Base-by-base conservation (phyloP, 495 filamentous ascomycete species). In the Aspergillus hancockii region DNA sequence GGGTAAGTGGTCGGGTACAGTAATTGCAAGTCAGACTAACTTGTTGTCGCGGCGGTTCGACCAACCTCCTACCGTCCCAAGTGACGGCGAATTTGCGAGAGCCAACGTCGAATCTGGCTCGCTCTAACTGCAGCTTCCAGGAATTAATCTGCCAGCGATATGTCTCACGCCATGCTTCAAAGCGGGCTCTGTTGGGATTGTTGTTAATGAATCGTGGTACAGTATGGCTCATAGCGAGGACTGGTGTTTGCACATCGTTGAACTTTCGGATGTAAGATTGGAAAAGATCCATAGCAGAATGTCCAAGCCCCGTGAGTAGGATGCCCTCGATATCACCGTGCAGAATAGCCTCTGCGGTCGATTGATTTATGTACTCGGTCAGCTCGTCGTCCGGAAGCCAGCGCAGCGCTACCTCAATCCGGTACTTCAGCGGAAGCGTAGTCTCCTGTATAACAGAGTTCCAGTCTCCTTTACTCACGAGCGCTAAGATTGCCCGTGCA, bases 391-490 rank as follows among this genome's bases (percentile, higher is more conserved):
- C 94, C 12, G 84, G 75, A 34, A 98, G 83, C 78, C 93, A 90
- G 60, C 90, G 85, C 28, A 98, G 75, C 0, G 95, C 94, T 10
- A 97, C 87, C 28, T 88, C 90, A 38, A 95, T 81, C 13, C 95
- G 90, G 61, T 97, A 91, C 43, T 84, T 84, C 14, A 98, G 81
- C 0, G 94, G 91, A 0, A 98, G 81, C 31, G 91, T 91, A 4
- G 80, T 78, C 68, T 97, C 92, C 52, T 90, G 82, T 55, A 90
- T 84, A 21, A 98, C 91, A 12, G 84, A 84, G 28, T 84, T 77
- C 94, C 94, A 98, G 68, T 95, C 84, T 8, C 91, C 91, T 22
- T 89, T 92, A 51, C 90, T 87, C 52, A 97, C 91, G 53, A 92
- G 86, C n/a, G 90, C 87, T n/a, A 96, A 89, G 54, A 98, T 88